Percentiles rank a stretch among this genome's conserved stretches.
These are phyloP conservation scores for Anthracocystis setariae DNA, from an alignment of 1,284 basidiomycete genomes.

Conservation along the genomic window DNA sequence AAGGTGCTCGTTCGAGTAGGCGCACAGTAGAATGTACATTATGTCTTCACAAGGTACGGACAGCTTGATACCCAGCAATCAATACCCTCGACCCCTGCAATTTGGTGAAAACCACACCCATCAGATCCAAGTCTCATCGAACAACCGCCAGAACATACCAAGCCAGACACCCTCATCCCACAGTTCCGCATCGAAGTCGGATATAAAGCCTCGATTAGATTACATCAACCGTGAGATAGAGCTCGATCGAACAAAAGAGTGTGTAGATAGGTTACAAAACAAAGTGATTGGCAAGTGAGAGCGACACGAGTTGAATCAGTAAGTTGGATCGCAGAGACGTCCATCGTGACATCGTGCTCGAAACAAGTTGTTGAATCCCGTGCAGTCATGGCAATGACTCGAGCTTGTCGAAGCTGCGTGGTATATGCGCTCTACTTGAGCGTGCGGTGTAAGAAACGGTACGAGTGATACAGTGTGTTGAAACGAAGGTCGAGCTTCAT, in stretches of 20 bases:
- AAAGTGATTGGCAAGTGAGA: background rate
- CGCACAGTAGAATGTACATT: conserved; percentile 11
- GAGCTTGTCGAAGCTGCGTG: background rate
- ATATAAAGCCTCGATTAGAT: background rate
- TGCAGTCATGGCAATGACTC: too few species aligned
- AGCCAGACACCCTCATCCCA: conserved; percentile 1
- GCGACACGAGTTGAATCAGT: background rate
- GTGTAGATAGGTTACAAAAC: conserved; percentile 15
- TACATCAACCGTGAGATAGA: background rate
- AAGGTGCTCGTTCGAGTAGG: conserved; percentile 1
- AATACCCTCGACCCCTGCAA: background rate
- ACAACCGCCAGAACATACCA: too few species aligned
- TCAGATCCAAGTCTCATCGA: too few species aligned
- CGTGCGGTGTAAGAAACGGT: background rate
- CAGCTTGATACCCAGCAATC: background rate
- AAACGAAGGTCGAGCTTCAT: conserved; percentile 2
- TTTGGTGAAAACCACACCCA: conserved; percentile 3
- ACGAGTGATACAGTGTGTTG: background rate
- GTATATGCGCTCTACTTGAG: background rate
- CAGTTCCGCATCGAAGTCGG: too few species aligned
- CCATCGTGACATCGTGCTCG: too few species aligned
- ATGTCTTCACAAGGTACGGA: conserved; percentile 19
- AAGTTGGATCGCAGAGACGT: too few species aligned
- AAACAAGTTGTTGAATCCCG: too few species aligned
- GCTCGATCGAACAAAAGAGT: conserved; percentile 1